Base-by-base conservation (phyloP, 2,329 filamentous ascomycete species). In the Penicillium olsonii region DNA sequence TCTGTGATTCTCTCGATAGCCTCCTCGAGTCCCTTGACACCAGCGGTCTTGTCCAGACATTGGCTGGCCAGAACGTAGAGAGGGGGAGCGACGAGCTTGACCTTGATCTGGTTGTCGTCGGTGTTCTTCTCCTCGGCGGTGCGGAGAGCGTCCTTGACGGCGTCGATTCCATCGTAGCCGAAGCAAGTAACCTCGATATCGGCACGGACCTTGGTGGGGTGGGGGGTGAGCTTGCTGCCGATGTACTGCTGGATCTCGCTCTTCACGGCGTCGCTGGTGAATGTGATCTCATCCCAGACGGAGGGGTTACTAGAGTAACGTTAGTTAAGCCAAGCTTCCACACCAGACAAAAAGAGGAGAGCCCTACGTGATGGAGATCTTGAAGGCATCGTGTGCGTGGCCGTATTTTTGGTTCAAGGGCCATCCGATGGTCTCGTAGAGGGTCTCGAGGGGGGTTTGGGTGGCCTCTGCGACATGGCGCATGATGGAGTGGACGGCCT, bases 401-500 rank as follows among this genome's bases (percentile, higher is more conserved):
- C 94, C 94, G 70, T 90, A 99, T 78, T 92, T 95, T 80, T 91
- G 92, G 84, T 96, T 95, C 67, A 99, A 78, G 42, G 95, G 94
- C 95, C 95, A 99, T 58, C 86, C 90, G 70, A 99, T 96, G 62
- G 81, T 85, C 80, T 96, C 87, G 76, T 99, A 99, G 50, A 99
- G 83, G 44, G 85, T 83, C 80, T 97, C 90, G 68, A 99, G 95
- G n/a, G 92, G 92, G 24, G 85, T 88, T 69, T 88, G 85, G 37
- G 91, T 95, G 83, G 96, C 96, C 79, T 99, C 92, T 61, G 94
- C 92, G 56, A 99, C 94, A 74, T 99, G 94, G 72, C 92, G 87
- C 89, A 99, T 92, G 75, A 99, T 96, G 46, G 90, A 95, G 76
- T 99, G 94, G 34, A 97, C 94, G 81, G 96, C 95, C 81, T 99